Base-by-base conservation (phyloP, 768 basidiomycete species). In the Boletus insuetus region DNA sequence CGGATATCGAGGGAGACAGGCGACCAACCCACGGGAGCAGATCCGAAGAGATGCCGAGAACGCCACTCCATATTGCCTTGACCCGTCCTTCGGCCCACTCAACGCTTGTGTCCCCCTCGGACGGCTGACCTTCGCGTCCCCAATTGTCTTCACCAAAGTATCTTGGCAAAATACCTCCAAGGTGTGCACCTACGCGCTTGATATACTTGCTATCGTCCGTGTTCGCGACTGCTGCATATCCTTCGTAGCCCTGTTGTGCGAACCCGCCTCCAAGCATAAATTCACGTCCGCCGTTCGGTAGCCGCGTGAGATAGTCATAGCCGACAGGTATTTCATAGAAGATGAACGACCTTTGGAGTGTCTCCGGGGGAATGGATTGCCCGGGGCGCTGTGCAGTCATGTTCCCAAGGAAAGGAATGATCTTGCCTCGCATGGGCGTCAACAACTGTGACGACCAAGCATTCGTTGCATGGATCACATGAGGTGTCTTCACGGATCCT, bases 391-490 rank as follows among this genome's bases (percentile, higher is more conserved):
- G 88, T 1, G 84, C 78, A n/a, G 80, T 80, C 85, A 89, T 83
- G 60, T 75, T 72, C 7, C 78, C 82, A 34, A 84, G 76, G 40
- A 80, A 65, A 10, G 89, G 87, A 17, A 87, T 65, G 55, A 89
- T 81, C 65, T 82, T 87, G 48, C 74, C 74, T 19, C 83, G 80
- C 73, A 89, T 74, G 0, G 79, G 78, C 13, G 78, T 74, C 51
- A 95, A 73, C 42, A 95, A 79, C 58, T 89, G 85, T 1, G 89
- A 82, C 3, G 77, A 74, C 84, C 91, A 94, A 19, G 81, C 91
- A 67, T 96, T 96, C 3, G 91, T 93, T 3, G 90, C 89, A 65
- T 93, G 91, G 12, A 95, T 74, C 41, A 95, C 77, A 66, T 90
- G 87, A 3, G 69, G 71, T 0, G 89, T 74, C 16, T 61, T 69